A percentile compares a stretch with the other conserved stretches of the same genome.
phyloP scores from a whole-genome alignment of 2,329 filamentous ascomycete genomes.

The Cadophora luteo-olivacea region DNA sequence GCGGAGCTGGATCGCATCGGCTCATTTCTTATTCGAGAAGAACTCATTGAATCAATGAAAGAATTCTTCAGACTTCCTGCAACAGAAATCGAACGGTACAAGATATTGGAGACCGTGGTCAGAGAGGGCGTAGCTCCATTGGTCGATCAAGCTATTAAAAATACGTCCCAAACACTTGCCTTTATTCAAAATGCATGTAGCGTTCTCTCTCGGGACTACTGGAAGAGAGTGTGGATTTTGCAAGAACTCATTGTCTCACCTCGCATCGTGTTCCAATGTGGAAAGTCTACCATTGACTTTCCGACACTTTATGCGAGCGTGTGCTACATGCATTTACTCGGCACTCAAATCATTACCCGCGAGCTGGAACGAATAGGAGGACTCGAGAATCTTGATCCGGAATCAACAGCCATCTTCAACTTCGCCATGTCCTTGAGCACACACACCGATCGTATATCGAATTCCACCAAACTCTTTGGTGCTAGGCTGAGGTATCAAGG shows the following conservation, averaged over 20 bases:
- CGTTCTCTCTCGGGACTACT: constrained; percentile 15
- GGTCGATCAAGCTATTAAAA: not conserved
- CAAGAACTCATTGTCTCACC: constrained; percentile 22
- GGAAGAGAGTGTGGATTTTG: constrained; percentile 21
- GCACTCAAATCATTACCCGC: not conserved
- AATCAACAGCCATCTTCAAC: not conserved
- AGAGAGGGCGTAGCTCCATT: not conserved
- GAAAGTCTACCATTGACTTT: constrained; percentile 13
- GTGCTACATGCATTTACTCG: not conserved
- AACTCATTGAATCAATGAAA: constrained; percentile 11
- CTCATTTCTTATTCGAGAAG: not conserved
- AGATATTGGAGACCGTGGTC: not conserved
- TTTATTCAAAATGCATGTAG: not conserved
- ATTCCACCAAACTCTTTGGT: constrained; percentile 7
- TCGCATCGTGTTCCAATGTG: constrained; percentile 5
- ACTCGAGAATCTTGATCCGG: not conserved
- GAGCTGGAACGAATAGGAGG: constrained; percentile 1
- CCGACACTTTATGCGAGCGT: constrained; percentile 3
- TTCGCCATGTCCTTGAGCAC: not conserved
- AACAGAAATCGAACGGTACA: not conserved
- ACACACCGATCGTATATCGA: not conserved
- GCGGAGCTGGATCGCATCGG: not conserved
- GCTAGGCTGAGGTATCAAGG: constrained; percentile 7
- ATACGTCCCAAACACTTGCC: not conserved
- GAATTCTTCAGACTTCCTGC: constrained; percentile 7